Conservation (phyloP, 225 moss, liverwort and hornwort genomes). For the Antitrichia curtipendula region DNA sequence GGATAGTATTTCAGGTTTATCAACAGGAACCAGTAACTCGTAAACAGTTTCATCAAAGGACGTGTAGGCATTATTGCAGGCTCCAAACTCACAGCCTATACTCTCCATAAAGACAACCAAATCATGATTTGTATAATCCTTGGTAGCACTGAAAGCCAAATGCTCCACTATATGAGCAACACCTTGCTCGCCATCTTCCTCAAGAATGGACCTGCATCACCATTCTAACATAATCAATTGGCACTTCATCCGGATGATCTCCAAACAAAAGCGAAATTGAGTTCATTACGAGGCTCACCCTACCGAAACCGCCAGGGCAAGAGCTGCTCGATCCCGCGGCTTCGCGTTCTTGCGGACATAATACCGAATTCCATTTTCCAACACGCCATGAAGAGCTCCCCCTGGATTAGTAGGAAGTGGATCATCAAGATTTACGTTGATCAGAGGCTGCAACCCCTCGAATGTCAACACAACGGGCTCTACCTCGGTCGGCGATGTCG, state of each 20-base stretch:
- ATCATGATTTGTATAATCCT: neutral
- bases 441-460: constrained; percentile 39
- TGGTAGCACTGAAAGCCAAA: neutral
- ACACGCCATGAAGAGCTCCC: constrained; percentile 37
- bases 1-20: constrained; percentile 59
- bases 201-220: neutral
- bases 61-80: constrained; percentile 71
- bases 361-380: constrained; percentile 55
- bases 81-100: constrained; percentile 69
- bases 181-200: neutral
- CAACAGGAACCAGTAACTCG: constrained; percentile 65
- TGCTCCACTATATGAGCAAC: neutral
- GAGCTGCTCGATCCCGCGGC: constrained; percentile 54
- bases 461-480: constrained; percentile 16
- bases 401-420: constrained; percentile 19
- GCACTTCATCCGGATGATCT: neutral
- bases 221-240: neutral
- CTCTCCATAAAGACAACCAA: constrained; percentile 19
- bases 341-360: constrained; percentile 64
- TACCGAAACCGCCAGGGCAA: constrained; percentile 57
- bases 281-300: constrained; percentile 15
- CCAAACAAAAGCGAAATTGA: neutral
- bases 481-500: neutral
- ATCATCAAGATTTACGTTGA: constrained; percentile 33
- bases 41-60: constrained; percentile 62